A percentile compares a stretch with the other conserved stretches of the same genome.
These are phyloP conservation scores for Chrysosporium queenslandicum DNA, from an alignment of 2,329 filamentous ascomycete genomes.

Conservation along the genomic window DNA sequence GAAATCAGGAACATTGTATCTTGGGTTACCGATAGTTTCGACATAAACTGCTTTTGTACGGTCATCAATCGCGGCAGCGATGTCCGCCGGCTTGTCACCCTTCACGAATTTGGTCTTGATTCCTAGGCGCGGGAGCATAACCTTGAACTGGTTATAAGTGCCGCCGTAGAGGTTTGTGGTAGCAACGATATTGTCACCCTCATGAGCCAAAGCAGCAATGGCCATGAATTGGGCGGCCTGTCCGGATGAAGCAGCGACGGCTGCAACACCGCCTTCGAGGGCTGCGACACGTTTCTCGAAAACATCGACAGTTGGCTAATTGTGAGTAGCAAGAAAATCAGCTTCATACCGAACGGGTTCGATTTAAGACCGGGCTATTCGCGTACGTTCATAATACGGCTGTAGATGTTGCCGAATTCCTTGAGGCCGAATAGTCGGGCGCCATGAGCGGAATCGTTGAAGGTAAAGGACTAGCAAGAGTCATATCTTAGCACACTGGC, in stretches of 20 bases:
- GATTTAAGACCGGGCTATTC: too few relatives aligned
- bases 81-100: constrained; percentile 68
- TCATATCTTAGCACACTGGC: not conserved
- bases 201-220: constrained; percentile 69
- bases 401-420: constrained; percentile 97
- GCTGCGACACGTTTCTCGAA: constrained; percentile 96
- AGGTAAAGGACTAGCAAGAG: constrained; percentile 62
- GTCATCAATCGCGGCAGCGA: constrained; percentile 75
- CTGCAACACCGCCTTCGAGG: constrained; percentile 81
- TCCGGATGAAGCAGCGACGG: constrained; percentile 73
- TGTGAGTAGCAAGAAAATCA: not conserved
- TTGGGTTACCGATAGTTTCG: constrained; percentile 87
- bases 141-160: constrained; percentile 96
- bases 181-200: constrained; percentile 86
- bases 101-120: constrained; percentile 80
- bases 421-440: constrained; percentile 93
- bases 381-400: constrained; percentile 82
- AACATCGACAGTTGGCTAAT: constrained; percentile 79
- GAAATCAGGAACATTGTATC: constrained; percentile 86
- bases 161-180: constrained; percentile 88
- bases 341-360: too few relatives aligned
- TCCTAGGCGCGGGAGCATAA: constrained; percentile 74
- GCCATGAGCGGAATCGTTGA: constrained; percentile 93
- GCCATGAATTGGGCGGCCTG: constrained; percentile 90
- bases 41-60: constrained; percentile 87